Evolutionary conservation across 345 rosid species (phyloP), one percentile per base, ranked within the genome.

Genomic region (Draba incana): DNA sequence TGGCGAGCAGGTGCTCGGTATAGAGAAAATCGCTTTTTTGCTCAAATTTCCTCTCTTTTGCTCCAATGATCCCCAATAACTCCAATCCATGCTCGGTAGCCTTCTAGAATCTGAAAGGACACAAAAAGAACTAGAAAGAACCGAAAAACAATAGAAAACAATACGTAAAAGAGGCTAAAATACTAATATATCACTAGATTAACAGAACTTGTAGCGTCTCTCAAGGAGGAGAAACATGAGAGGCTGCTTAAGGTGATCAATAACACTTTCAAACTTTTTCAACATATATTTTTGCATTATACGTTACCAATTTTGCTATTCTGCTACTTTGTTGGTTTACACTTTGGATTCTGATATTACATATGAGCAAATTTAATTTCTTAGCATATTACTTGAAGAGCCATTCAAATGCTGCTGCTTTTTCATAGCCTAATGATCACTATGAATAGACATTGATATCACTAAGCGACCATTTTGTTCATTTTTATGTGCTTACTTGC

Each of bases 221-320:
- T 90, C 49, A 78, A 77, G 65, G 81, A 84, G 57, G 94, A 93
- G 79, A 90, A 90, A 71, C 79, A 79, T 38, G 79, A 78, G 66
- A 85, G 97, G 78, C 77, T 88, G 57, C 73, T 71, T 43, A 90
- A 90, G 98, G 98, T 93, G 72, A 79, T 35, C 25, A 50, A 65
- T 1, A 58, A 64, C n/a, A 45, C 33, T 41, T 49, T 6, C 3
- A 1, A 73, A 66, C 47, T 65, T 16, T 47, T 27, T 57, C 6
- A 9, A 41, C 45, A 28, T 48, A 38, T 42, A n/a, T 4, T 39
- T 64, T 48, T 30, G 42, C 53, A 30, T 5, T 28, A 28, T 46
- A 62, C 43, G 10, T 41, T 15, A 41, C 14, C 39, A 23, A 0
- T 15, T 30, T 28, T 43, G 8, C 30, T 53, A 7, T 53, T 20